A percentile compares a stretch with the other conserved stretches of the same genome.
Evolutionary conservation across 202 grass and related monocot genomes (phyloP).

Genomic region (Setaria viridis): DNA sequence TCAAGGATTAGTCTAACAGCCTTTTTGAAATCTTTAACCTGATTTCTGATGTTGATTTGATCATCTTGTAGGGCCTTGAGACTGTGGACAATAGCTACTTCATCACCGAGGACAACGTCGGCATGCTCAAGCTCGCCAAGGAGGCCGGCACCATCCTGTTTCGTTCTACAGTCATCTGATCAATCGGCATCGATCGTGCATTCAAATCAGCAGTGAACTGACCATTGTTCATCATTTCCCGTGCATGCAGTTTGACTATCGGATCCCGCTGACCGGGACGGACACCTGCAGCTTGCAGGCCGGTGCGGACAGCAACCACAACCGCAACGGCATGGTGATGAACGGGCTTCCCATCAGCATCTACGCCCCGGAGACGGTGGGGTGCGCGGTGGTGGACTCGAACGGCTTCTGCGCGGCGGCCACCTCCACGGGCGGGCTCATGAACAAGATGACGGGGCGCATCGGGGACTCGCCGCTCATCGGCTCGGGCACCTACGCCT

Average conservation of each 20-base stretch:
- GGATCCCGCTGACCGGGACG: conserved; percentile 52
- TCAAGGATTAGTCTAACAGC: not conserved
- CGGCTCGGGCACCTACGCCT: conserved; percentile 85
- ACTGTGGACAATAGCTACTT: conserved; percentile 88
- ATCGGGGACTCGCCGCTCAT: conserved; percentile 96
- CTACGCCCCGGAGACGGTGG: conserved; percentile 94
- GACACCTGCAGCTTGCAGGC: conserved; percentile 58
- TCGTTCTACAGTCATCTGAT: not conserved
- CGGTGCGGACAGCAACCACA: not conserved
- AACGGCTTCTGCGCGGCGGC: conserved; percentile 63
- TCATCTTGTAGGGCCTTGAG: conserved; percentile 66
- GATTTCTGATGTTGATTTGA: not conserved
- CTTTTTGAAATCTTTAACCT: not conserved
- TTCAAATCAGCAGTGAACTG: not conserved
- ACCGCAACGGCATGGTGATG: conserved; percentile 61
- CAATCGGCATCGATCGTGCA: not conserved
- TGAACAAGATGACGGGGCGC: conserved; percentile 93
- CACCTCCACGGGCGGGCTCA: conserved; percentile 86
- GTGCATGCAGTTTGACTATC: conserved; percentile 75
- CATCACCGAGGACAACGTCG: conserved; percentile 88
- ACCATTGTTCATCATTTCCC: not conserved
- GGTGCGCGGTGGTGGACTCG: conserved; percentile 76
- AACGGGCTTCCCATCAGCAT: conserved; percentile 95
- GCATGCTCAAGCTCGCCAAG: conserved; percentile 97
- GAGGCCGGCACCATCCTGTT: conserved; percentile 90